These are phyloP conservation scores for Eleusine coracana DNA, from an alignment of 176 grass and related monocot species.

Conservation along the genomic window DNA sequence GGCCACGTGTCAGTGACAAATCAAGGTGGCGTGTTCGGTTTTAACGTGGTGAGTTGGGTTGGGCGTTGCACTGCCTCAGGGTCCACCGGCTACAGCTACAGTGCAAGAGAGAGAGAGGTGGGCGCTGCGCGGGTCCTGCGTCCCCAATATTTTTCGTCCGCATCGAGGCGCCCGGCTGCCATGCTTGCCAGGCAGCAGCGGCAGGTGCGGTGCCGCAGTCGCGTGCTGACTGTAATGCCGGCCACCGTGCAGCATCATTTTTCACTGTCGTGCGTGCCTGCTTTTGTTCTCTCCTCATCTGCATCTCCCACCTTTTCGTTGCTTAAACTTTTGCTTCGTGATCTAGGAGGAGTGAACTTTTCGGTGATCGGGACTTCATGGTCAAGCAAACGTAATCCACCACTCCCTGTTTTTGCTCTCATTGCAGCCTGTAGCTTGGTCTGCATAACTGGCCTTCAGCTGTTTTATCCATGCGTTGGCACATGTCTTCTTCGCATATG, in stretches of 20 bases:
- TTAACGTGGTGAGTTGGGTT: not conserved
- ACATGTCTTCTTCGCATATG: not conserved
- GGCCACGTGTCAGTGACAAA: not conserved
- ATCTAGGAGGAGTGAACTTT: not conserved
- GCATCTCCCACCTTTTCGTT: not conserved
- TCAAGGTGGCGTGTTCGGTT: not conserved
- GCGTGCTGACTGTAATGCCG: slow-evolving; percentile 8
- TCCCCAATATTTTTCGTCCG: not conserved
- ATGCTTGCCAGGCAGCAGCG: slow-evolving; percentile 14
- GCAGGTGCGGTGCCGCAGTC: slow-evolving; percentile 24
- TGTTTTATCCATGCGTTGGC: not conserved
- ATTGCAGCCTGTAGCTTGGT: not conserved
- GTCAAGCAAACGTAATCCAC: not conserved
- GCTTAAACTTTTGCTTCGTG: not conserved
- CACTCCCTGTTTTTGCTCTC: not conserved
- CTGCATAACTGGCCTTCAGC: not conserved
- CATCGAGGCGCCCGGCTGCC: not conserved
- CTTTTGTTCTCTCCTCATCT: not conserved
- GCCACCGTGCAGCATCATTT: slow-evolving; percentile 1
- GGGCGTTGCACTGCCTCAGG: not conserved
- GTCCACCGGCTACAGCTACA: no score
- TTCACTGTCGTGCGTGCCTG: not conserved
- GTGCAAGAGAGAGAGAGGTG: no score
- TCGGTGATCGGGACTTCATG: not conserved
- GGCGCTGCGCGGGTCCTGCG: not conserved